These are phyloP conservation scores for Paspalum vaginatum DNA, from an alignment of 176 grass and related monocot genomes.

Conservation along the genomic window DNA sequence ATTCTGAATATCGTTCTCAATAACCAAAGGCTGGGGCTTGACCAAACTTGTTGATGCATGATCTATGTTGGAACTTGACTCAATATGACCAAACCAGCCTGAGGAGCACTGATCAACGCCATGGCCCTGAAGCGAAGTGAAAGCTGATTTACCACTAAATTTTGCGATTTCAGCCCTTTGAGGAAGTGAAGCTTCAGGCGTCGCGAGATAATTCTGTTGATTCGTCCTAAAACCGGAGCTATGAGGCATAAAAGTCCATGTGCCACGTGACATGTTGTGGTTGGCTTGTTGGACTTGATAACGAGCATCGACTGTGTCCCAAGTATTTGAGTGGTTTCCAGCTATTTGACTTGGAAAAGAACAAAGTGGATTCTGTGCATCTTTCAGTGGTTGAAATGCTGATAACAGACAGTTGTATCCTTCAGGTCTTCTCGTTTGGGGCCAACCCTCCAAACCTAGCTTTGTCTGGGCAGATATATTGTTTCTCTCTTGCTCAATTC, in stretches of 20 bases:
- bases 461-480: constrained; percentile 30
- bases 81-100: constrained; percentile 45
- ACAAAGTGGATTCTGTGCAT: constrained; percentile 25
- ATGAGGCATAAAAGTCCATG: constrained; percentile 53
- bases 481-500: constrained; percentile 47
- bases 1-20: constrained; percentile 52
- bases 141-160: constrained; percentile 37
- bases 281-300: constrained; percentile 46
- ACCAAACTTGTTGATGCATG: constrained; percentile 10
- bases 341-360: constrained; percentile 48
- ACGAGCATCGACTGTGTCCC: constrained; percentile 39
- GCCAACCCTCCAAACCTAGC: constrained; percentile 20
- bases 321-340: constrained; percentile 30
- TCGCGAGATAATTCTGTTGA: constrained; percentile 17
- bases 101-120: constrained; percentile 38
- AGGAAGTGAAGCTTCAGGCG: constrained; percentile 21
- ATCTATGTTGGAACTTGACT: constrained; percentile 37
- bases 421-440: constrained; percentile 38
- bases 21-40: constrained; percentile 45
- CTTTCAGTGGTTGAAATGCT: constrained; percentile 49
- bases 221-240: constrained; percentile 35
- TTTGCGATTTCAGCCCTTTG: constrained; percentile 42
- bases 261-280: constrained; percentile 36
- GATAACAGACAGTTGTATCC: constrained; percentile 44
- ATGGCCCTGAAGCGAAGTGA: constrained; percentile 39